Evolutionary conservation across 345 rosid species (phyloP).

Genomic region (Trapa bicornis): DNA sequence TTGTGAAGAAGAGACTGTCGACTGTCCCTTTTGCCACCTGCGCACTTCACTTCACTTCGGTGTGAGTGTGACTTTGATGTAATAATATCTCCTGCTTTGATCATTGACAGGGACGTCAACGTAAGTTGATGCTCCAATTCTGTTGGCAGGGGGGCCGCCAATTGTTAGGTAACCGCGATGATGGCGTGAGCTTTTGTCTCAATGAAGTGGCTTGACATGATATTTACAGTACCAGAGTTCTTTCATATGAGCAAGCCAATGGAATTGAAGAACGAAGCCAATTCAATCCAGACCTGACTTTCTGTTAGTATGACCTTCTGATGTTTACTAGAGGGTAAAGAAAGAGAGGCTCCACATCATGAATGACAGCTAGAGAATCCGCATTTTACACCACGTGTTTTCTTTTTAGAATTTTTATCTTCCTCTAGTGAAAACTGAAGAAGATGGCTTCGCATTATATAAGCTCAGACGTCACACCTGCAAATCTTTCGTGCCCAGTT

Average conservation of each 20-base stretch:
- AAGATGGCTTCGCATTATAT: background rate
- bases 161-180: too few species aligned
- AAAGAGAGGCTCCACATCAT: background rate
- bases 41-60: too few species aligned
- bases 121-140: background rate
- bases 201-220: too few species aligned
- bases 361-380: conserved; percentile 1
- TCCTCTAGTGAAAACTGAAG: background rate
- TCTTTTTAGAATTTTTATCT: background rate
- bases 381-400: background rate
- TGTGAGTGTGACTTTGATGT: background rate
- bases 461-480: background rate
- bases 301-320: background rate
- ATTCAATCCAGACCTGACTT: background rate
- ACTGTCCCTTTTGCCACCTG: background rate
- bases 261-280: background rate
- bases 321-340: background rate
- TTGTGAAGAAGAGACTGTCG: background rate
- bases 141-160: background rate
- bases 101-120: background rate
- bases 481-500: conserved; percentile 3
- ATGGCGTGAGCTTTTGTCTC: too few species aligned
- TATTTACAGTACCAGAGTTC: background rate
- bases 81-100: background rate
- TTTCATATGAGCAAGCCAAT: background rate